These are phyloP conservation scores for Starmerella geochares DNA, from an alignment of 805 yeast species.

Conservation along the genomic window DNA sequence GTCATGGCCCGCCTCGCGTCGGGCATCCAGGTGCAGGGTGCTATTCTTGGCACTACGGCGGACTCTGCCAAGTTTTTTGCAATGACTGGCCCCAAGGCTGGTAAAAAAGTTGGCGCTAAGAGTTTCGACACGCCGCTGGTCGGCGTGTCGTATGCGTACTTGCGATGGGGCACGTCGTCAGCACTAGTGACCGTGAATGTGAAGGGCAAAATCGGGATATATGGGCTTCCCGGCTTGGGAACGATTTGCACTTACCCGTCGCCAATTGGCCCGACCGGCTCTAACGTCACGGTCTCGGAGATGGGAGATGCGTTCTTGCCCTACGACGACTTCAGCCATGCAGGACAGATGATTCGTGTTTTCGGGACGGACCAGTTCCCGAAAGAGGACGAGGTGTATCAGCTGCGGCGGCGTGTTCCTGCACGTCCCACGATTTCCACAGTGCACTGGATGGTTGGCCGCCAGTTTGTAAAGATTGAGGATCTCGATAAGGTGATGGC, in stretches of 20 bases:
- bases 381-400: slow-evolving; percentile 48
- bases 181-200: slow-evolving; percentile 28
- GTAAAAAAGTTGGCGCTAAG: slow-evolving; percentile 52
- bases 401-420: slow-evolving; percentile 52
- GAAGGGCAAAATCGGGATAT: slow-evolving; percentile 21
- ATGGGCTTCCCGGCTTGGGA: slow-evolving; percentile 24
- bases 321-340: slow-evolving; percentile 47
- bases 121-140: slow-evolving; percentile 44
- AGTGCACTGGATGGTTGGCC: slow-evolving; percentile 78
- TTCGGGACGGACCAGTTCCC: slow-evolving; percentile 36
- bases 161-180: slow-evolving; percentile 38
- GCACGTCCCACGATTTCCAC: slow-evolving; percentile 71
- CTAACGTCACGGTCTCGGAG: slow-evolving; percentile 29
- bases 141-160: slow-evolving; percentile 44
- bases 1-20: slow-evolving; percentile 49
- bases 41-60: slow-evolving; percentile 44
- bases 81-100: slow-evolving; percentile 43
- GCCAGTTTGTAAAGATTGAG: slow-evolving; percentile 46
- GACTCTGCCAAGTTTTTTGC: slow-evolving; percentile 51
- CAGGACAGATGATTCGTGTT: slow-evolving; percentile 40
- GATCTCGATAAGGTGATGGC: slow-evolving; percentile 61
- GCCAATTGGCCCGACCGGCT: slow-evolving; percentile 12
- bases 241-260: slow-evolving; percentile 21
- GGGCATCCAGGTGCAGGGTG: slow-evolving; percentile 55
- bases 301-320: slow-evolving; percentile 35